Percentiles rank a stretch among this genome's conserved stretches.
Evolutionary conservation across 75 land plant species (phyloP).

Genomic region (Sequoia sempervirens): DNA sequence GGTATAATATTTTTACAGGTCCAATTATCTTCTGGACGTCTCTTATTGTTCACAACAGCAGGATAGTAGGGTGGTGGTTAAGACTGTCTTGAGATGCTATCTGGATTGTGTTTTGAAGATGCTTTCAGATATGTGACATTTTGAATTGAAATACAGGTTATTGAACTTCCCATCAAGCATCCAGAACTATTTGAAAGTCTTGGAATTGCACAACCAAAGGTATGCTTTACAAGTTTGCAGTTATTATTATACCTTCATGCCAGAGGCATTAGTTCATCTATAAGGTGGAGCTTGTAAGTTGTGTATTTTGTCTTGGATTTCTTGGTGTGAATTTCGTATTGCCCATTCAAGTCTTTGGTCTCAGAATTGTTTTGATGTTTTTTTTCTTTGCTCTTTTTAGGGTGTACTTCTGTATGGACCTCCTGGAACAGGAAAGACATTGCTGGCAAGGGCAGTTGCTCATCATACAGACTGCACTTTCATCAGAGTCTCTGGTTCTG

Average conservation of each 20-base stretch:
- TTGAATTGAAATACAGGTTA: constrained; percentile 53
- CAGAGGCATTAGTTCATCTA: not conserved
- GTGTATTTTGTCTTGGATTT: not conserved
- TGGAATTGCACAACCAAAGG: constrained; percentile 99
- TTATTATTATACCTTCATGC: not conserved
- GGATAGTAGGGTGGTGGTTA: not conserved
- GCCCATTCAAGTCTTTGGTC: not conserved
- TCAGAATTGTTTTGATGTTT: not conserved
- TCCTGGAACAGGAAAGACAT: constrained; percentile 87
- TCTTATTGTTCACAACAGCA: not conserved
- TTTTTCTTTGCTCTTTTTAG: constrained; percentile 15
- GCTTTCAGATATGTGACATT: not conserved
- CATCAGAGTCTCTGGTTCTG: constrained; percentile 95
- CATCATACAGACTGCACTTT: constrained; percentile 98
- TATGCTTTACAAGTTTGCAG: constrained; percentile 8
- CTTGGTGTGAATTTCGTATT: not conserved
- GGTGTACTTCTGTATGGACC: constrained; percentile 87
- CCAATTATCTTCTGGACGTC: not conserved
- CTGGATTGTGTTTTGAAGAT: not conserved
- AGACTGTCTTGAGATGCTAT: not conserved
- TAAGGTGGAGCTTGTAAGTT: not conserved
- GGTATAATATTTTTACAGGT: constrained; percentile 25
- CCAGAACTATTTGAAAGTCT: constrained; percentile 96
- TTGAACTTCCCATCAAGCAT: constrained; percentile 96
- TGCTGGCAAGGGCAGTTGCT: constrained; percentile 85